These are phyloP conservation scores for Boletellus deceptivus DNA, from an alignment of 1,284 basidiomycete species.

Conservation along the genomic window DNA sequence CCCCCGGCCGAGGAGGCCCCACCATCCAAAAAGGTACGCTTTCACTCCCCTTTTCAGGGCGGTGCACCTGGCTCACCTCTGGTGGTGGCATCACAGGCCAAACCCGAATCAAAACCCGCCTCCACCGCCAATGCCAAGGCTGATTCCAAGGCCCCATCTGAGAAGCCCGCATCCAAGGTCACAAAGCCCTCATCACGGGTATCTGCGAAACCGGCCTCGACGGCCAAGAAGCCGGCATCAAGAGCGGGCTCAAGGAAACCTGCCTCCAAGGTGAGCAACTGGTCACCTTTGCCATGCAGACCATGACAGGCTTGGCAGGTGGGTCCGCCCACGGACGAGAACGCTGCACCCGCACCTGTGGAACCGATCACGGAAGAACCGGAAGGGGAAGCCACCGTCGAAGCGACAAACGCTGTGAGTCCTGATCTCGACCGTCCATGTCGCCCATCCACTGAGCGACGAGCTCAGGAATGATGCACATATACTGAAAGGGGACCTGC, in stretches of 20 bases:
- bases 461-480: constrained; percentile 21
- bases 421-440: not conserved
- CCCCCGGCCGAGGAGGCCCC: constrained; percentile 38
- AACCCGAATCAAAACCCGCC: constrained; percentile 28
- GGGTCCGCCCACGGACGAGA: constrained; percentile 35
- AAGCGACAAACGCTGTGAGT: constrained; percentile 35
- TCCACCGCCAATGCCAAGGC: constrained; percentile 26
- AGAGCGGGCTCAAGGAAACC: constrained; percentile 42
- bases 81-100: constrained; percentile 13
- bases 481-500: constrained; percentile 12
- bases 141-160: constrained; percentile 30
- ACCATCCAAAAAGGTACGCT: constrained; percentile 51
- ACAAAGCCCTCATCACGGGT: constrained; percentile 37
- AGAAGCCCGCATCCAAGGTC: constrained; percentile 33
- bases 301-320: constrained; percentile 32
- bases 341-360: constrained; percentile 38
- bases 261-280: constrained; percentile 35
- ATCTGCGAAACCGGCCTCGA: constrained; percentile 40
- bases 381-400: constrained; percentile 47
- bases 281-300: not conserved
- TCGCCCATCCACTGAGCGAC: not conserved
- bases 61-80: too few relatives aligned
- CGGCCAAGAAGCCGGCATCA: constrained; percentile 43
- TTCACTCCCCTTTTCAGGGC: not conserved
- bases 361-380: constrained; percentile 54